Percentiles rank a stretch among this genome's conserved stretches.
Evolutionary conservation across 768 basidiomycete species (phyloP).

Genomic region (Russula griseocarnosa): DNA sequence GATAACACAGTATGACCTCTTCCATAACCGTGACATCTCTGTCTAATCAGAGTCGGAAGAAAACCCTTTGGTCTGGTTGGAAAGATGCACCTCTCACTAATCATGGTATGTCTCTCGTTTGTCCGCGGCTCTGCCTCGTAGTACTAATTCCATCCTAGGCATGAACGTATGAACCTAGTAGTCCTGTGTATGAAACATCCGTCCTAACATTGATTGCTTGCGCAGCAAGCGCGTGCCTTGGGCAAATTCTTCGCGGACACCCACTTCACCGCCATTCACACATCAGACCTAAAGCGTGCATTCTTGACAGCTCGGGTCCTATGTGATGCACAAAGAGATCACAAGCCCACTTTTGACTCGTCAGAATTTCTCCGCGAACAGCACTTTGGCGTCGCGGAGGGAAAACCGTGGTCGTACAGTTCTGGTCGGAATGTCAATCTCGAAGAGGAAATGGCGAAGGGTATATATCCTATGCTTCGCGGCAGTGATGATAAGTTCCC

Average conservation of each 20-base stretch:
- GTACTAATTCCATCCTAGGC: conserved; percentile 25
- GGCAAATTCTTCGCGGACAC: conserved; percentile 48
- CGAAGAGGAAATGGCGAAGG: conserved; percentile 49
- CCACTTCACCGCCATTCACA: conserved; percentile 53
- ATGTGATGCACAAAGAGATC: conserved; percentile 44
- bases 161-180: conserved; percentile 34
- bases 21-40: background rate
- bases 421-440: conserved; percentile 27
- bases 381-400: conserved; percentile 67
- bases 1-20: conserved; percentile 58
- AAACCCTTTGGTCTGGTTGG: conserved; percentile 68
- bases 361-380: conserved; percentile 62
- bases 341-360: conserved; percentile 45
- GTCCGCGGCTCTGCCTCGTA: background rate
- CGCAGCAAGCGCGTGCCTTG: conserved; percentile 42
- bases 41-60: conserved; percentile 29
- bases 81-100: conserved; percentile 68
- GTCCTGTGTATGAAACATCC: background rate
- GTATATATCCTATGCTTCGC: conserved; percentile 49
- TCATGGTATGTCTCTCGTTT: conserved; percentile 48
- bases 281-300: conserved; percentile 66
- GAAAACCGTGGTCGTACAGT: conserved; percentile 45
- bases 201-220: background rate
- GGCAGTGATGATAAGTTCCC: conserved; percentile 54
- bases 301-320: conserved; percentile 57